Conservation (phyloP, 2,329 filamentous ascomycete species). For the Torrubiellomyces zombiae region DNA sequence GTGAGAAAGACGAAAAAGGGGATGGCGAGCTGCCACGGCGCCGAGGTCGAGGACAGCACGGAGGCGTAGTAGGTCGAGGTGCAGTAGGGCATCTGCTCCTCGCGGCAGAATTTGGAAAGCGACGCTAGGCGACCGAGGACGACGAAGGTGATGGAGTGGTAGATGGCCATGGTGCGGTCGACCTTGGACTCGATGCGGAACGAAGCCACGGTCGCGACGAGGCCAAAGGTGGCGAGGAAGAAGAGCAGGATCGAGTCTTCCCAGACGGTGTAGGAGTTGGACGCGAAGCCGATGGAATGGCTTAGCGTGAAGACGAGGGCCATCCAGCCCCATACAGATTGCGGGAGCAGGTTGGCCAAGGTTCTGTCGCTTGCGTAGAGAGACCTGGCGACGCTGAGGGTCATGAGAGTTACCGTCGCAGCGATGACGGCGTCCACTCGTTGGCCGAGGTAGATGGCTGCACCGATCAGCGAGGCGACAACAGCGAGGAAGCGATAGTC, state of each 20-base stretch:
- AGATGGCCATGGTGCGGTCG: constrained; percentile 61
- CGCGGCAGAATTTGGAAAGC: constrained; percentile 80
- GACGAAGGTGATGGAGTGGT: constrained; percentile 74
- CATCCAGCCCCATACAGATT: constrained; percentile 78
- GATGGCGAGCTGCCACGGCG: constrained; percentile 72
- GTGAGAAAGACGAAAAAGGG: constrained; percentile 57
- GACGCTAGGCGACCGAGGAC: constrained; percentile 65
- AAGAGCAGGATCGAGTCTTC: constrained; percentile 90
- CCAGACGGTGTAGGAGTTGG: constrained; percentile 98
- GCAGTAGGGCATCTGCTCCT: constrained; percentile 97
- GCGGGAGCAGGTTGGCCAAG: constrained; percentile 43
- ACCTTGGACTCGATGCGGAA: constrained; percentile 50
- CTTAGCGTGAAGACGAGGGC: constrained; percentile 65
- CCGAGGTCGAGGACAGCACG: constrained; percentile 77
- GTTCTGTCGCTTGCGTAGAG: constrained; percentile 27
- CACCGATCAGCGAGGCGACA: constrained; percentile 11
- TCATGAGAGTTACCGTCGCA: constrained; percentile 17
- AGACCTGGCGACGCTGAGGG: constrained; percentile 25
- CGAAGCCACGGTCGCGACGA: constrained; percentile 57
- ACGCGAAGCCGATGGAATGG: constrained; percentile 85
- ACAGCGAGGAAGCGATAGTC: constrained; percentile 17
- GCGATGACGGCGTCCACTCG: constrained; percentile 20
- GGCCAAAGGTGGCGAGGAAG: constrained; percentile 76
- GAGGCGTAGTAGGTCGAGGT: constrained; percentile 92
- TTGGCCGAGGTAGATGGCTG: constrained; percentile 16